Base-by-base conservation (phyloP, 2,329 filamentous ascomycete genomes). In the Rutstroemia sp. region DNA sequence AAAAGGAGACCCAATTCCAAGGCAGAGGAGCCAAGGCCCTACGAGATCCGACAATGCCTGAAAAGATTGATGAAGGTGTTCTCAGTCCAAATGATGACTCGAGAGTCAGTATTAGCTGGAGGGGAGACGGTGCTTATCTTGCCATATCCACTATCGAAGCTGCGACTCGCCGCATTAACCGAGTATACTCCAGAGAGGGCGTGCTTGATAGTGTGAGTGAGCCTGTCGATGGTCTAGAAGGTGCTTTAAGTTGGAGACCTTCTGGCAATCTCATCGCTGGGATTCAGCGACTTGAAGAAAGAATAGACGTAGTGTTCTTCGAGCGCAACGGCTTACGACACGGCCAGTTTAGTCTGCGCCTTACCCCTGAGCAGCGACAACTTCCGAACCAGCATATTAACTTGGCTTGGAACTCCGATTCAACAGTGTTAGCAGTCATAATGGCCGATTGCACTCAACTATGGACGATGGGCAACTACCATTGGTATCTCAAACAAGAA, bases 251-350 rank as follows among this genome's bases (percentile, higher is more conserved):
- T 73, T 99, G 94, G 94, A 81, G 92, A 61, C 94, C 94, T 2
- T 83, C 84, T 14, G 94, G 94, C 0, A 96, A 96, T 67, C 75
- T 97, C 23, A 87, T 99, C 65, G 91, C 92, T n/a, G 82, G 88
- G 39, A 82, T 95, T 46, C 90, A 95, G 69, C 79, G 89, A 16
- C 72, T 83, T n/a, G 70, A 78, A 1, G 81, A 86, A 48, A 78
- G 78, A n/a, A 75, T 89, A 19, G 86, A 95, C 63, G 84, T 97
- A 46, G 84, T 95, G 3, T 99, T 99, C 72, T 99, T 99, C 64
- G 94, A 99, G 73, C 81, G 92, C 52, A 99, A 99, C 66, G 94
- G 94, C n/a, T 78, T 99, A 57, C 83, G 92, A n/a, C 94, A 99
- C 71, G 94, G 94, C 4, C 83, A 96, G 63, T 99, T 97, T 67